These are phyloP conservation scores for Elaeis guineensis DNA, from an alignment of 176 grass and related monocot genomes.

Conservation along the genomic window DNA sequence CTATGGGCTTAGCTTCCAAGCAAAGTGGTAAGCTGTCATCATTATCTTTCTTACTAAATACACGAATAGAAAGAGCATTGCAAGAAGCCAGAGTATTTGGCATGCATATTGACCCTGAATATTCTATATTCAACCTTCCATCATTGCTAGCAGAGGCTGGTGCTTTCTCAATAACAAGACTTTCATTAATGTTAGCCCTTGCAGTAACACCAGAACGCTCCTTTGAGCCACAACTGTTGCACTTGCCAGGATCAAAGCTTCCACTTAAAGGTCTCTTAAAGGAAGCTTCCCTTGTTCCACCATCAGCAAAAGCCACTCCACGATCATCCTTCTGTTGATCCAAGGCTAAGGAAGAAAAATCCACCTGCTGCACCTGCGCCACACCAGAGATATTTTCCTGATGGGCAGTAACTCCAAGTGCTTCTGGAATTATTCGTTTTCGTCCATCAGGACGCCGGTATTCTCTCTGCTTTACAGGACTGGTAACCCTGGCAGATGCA, in stretches of 20 bases:
- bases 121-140: constrained; percentile 51
- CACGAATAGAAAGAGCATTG: constrained; percentile 44
- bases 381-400: constrained; percentile 54
- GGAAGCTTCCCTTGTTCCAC: constrained; percentile 48
- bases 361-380: constrained; percentile 38
- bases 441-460: constrained; percentile 89
- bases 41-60: constrained; percentile 47
- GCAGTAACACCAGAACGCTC: constrained; percentile 66
- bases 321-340: constrained; percentile 28
- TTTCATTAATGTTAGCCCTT: constrained; percentile 69
- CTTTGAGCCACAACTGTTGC: constrained; percentile 46
- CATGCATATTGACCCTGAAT: constrained; percentile 37
- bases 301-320: constrained; percentile 30
- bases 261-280: constrained; percentile 15
- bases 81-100: constrained; percentile 18
- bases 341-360: constrained; percentile 44
- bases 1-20: constrained; percentile 70
- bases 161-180: constrained; percentile 77
- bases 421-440: constrained; percentile 98
- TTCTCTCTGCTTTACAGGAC: constrained; percentile 91
- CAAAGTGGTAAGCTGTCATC: constrained; percentile 42
- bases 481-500: constrained; percentile 39
- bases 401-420: constrained; percentile 70
- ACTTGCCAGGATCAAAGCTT: constrained; percentile 26
- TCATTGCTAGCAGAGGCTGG: constrained; percentile 27